phyloP scores from a whole-genome alignment of 2,329 filamentous ascomycete genomes.

The Verticillium nubilum region DNA sequence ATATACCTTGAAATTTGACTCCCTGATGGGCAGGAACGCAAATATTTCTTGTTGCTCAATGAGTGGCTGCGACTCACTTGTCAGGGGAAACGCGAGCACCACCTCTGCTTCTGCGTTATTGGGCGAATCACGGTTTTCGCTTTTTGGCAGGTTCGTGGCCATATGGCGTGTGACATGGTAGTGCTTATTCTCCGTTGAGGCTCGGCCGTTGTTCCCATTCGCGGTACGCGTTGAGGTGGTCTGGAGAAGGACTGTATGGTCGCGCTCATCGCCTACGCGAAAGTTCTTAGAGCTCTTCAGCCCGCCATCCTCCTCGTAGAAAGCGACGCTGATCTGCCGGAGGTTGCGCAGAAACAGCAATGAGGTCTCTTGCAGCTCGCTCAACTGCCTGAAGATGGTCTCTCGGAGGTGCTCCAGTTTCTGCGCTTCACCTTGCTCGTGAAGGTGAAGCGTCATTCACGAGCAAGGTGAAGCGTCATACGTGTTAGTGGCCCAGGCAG shows the following conservation, averaged over 20 bases:
- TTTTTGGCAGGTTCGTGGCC: slow-evolving; percentile 22
- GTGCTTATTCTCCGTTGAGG: slow-evolving; percentile 9
- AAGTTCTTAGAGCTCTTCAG: slow-evolving; percentile 5
- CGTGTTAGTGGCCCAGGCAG: slow-evolving; percentile 20
- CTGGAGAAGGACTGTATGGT: slow-evolving; percentile 6
- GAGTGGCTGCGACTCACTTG: slow-evolving; percentile 22
- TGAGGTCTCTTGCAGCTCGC: slow-evolving; percentile 28
- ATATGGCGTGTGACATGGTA: slow-evolving; percentile 24
- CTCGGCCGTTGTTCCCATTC: background rate
- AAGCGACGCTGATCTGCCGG: slow-evolving; percentile 20
- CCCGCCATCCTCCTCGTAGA: slow-evolving; percentile 17
- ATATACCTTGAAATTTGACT: slow-evolving; percentile 34
- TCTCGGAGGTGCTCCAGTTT: slow-evolving; percentile 12
- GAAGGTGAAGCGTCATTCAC: slow-evolving; percentile 32
- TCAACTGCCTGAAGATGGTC: slow-evolving; percentile 26
- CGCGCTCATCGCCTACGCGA: background rate
- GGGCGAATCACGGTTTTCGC: slow-evolving; percentile 27
- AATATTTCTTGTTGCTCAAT: slow-evolving; percentile 35
- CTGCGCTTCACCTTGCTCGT: slow-evolving; percentile 16
- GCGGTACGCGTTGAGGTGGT: background rate
- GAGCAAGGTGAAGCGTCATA: slow-evolving; percentile 31
- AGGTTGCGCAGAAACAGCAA: slow-evolving; percentile 38
- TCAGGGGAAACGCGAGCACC: slow-evolving; percentile 40
- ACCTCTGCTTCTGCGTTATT: slow-evolving; percentile 26
- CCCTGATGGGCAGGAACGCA: slow-evolving; percentile 38